Conservation (phyloP, 345 rosid genomes). For the Brassica carinata region DNA sequence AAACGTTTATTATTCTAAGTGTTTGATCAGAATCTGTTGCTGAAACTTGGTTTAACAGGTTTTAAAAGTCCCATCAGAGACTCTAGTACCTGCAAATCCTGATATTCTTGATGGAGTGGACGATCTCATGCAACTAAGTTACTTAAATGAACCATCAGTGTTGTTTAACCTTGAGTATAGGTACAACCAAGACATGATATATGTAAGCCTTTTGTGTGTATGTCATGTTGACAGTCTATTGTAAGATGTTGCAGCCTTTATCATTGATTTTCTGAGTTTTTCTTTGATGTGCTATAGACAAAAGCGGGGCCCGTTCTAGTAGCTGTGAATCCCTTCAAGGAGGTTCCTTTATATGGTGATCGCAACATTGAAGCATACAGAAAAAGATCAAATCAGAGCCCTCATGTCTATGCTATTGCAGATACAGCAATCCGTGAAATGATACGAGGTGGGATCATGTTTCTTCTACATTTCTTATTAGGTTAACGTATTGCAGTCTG, state of each 20-base stretch:
- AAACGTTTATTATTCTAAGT: constrained; percentile 12
- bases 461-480: constrained; percentile 16
- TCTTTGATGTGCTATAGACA: constrained; percentile 49
- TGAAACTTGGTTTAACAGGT: constrained; percentile 47
- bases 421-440: constrained; percentile 77
- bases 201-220: constrained; percentile 56
- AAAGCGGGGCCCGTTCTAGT: constrained; percentile 89
- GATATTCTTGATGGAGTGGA: constrained; percentile 81
- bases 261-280: constrained; percentile 20
- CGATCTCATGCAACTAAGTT: constrained; percentile 89
- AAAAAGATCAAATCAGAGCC: constrained; percentile 52
- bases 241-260: constrained; percentile 1
- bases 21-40: not conserved
- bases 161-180: constrained; percentile 80
- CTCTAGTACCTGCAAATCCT: constrained; percentile 88
- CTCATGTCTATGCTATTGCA: constrained; percentile 80
- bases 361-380: constrained; percentile 54
- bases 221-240: constrained; percentile 21
- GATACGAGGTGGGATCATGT: constrained; percentile 72
- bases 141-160: constrained; percentile 89
- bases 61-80: constrained; percentile 59
- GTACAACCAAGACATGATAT: constrained; percentile 71
- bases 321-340: constrained; percentile 85
- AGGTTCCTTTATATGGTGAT: constrained; percentile 62
- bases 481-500: constrained; percentile 1